These are phyloP conservation scores for Mycosarcoma mackinlayi DNA, from an alignment of 1,284 basidiomycete species.

Conservation along the genomic window DNA sequence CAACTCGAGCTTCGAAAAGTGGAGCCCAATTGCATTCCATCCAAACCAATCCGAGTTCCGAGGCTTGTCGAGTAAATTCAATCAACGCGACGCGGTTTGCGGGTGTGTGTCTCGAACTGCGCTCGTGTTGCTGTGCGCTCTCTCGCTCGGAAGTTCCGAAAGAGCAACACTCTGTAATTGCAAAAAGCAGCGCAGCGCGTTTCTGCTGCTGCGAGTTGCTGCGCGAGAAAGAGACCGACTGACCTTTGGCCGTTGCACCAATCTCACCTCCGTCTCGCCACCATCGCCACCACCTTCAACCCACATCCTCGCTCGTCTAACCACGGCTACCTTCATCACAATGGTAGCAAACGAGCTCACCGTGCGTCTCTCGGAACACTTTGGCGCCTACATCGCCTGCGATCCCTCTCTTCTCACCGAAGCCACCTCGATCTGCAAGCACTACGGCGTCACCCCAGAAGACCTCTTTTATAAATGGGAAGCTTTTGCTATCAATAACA, in stretches of 20 bases:
- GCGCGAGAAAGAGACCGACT: too few relatives aligned
- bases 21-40: background rate
- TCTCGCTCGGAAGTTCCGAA: background rate
- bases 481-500: slow-evolving; percentile 51
- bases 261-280: too few relatives aligned
- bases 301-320: background rate
- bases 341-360: slow-evolving; percentile 34
- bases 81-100: slow-evolving; percentile 50
- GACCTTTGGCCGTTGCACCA: background rate
- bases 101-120: too few relatives aligned
- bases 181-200: too few relatives aligned
- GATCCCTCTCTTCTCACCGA: slow-evolving; percentile 41
- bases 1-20: background rate
- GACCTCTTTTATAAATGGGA: slow-evolving; percentile 62
- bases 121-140: slow-evolving; percentile 8
- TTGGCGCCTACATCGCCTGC: slow-evolving; percentile 35
- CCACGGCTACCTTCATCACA: background rate
- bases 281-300: background rate
- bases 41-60: slow-evolving; percentile 26
- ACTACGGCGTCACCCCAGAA: slow-evolving; percentile 46
- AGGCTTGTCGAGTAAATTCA: background rate
- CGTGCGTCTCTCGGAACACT: slow-evolving; percentile 28
- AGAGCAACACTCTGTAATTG: slow-evolving; percentile 1
- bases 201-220: background rate
- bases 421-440: slow-evolving; percentile 45